Conservation (phyloP, 805 yeast genomes). For the Hanseniaspora lachancei region DNA sequence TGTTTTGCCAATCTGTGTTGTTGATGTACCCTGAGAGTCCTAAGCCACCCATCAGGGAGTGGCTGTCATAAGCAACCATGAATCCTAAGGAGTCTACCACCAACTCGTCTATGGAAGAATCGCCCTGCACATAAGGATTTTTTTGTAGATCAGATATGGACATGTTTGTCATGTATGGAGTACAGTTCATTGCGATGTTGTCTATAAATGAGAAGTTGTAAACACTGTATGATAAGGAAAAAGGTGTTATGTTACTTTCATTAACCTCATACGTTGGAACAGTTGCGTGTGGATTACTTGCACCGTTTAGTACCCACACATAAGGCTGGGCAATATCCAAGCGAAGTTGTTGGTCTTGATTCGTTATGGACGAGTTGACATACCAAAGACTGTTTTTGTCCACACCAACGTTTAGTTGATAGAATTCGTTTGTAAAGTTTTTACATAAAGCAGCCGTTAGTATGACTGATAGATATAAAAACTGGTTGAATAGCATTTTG, state of each 20-base stretch:
- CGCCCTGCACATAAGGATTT: background rate
- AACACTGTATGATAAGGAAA: background rate
- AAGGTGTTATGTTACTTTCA: background rate
- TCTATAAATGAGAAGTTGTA: conserved; percentile 21
- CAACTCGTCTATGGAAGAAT: background rate
- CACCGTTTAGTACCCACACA: conserved; percentile 25
- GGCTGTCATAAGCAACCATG: conserved; percentile 29
- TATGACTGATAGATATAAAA: background rate
- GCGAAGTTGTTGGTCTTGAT: conserved; percentile 23
- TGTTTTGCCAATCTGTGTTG: conserved; percentile 15
- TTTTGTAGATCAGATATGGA: conserved; percentile 11
- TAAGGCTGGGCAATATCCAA: conserved; percentile 32
- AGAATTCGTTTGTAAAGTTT: background rate
- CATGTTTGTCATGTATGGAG: conserved; percentile 20
- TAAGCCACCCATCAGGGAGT: conserved; percentile 32
- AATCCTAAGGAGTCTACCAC: conserved; percentile 23
- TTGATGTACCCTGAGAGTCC: conserved; percentile 32
- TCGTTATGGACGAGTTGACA: conserved; percentile 23
- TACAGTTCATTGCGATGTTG: conserved; percentile 18
- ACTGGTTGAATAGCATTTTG: background rate
- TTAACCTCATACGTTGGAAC: background rate
- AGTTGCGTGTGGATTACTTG: background rate
- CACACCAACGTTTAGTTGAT: conserved; percentile 18
- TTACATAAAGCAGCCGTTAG: background rate
- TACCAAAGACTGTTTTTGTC: conserved; percentile 21